Evolutionary conservation across 192 early-diverging fungal species (phyloP).

Genomic region (Neocallimastix lanati): DNA sequence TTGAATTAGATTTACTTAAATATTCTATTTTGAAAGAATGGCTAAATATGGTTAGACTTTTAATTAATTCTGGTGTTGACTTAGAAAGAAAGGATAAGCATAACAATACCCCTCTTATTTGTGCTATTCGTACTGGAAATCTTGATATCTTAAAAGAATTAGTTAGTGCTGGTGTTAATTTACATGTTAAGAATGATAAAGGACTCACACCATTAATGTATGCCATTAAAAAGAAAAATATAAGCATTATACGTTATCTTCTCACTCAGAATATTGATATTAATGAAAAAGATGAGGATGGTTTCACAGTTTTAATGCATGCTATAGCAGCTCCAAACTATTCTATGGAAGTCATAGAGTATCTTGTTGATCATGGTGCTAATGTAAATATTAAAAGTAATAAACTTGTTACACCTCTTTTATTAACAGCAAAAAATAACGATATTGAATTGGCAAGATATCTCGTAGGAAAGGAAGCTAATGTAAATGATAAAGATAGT

Average conservation of each 20-base stretch:
- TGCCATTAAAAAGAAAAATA: background rate
- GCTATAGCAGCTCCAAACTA: background rate
- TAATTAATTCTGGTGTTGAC: background rate
- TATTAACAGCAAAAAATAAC: background rate
- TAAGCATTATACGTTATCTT: background rate
- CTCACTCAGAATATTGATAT: background rate
- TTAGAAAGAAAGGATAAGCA: background rate
- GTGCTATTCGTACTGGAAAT: background rate
- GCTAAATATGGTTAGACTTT: background rate
- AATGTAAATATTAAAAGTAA: background rate
- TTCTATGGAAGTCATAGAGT: background rate
- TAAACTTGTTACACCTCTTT: background rate
- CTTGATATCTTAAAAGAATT: background rate
- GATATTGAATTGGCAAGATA: background rate
- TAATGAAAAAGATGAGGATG: background rate
- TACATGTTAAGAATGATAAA: background rate
- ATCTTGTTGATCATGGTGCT: background rate
- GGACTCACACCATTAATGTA: background rate
- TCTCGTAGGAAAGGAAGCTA: background rate
- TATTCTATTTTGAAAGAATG: background rate
- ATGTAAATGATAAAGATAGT: background rate
- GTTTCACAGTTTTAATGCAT: background rate
- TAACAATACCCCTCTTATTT: background rate
- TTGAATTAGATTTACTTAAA: background rate
- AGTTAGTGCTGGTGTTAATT: background rate